Conservation (phyloP, 345 rosid species). For the Populus davidiana region DNA sequence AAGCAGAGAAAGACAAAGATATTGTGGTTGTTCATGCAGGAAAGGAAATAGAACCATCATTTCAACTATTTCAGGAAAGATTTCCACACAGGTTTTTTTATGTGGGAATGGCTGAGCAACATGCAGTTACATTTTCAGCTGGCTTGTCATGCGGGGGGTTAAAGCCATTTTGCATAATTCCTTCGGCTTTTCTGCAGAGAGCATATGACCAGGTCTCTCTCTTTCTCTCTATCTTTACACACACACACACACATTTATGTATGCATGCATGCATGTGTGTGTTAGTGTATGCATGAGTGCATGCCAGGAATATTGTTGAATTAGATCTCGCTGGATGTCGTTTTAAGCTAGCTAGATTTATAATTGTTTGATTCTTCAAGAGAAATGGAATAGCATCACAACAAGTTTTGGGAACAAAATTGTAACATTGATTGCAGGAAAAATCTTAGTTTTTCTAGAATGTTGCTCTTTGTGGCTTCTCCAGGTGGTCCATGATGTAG, state of each 20-base stretch:
- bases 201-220: conserved; percentile 86
- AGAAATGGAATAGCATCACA: not conserved
- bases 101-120: conserved; percentile 95
- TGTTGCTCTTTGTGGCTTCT: conserved; percentile 15
- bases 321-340: not conserved
- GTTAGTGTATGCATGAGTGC: not conserved
- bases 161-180: conserved; percentile 88
- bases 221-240: not conserved
- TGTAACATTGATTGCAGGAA: not conserved
- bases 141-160: conserved; percentile 89
- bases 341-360: not conserved
- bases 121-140: conserved; percentile 94
- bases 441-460: not conserved
- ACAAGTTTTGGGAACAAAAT: not conserved
- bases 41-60: conserved; percentile 66
- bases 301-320: not conserved
- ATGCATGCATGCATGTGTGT: too few species aligned
- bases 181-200: conserved; percentile 85
- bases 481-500: conserved; percentile 89
- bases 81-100: conserved; percentile 74
- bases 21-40: conserved; percentile 83
- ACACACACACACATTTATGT: too few species aligned
- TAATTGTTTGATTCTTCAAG: not conserved
- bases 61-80: conserved; percentile 58
- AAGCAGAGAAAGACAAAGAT: conserved; percentile 83